Conservation (phyloP, 306 rosid species). For the Trichosanthes truncata region DNA sequence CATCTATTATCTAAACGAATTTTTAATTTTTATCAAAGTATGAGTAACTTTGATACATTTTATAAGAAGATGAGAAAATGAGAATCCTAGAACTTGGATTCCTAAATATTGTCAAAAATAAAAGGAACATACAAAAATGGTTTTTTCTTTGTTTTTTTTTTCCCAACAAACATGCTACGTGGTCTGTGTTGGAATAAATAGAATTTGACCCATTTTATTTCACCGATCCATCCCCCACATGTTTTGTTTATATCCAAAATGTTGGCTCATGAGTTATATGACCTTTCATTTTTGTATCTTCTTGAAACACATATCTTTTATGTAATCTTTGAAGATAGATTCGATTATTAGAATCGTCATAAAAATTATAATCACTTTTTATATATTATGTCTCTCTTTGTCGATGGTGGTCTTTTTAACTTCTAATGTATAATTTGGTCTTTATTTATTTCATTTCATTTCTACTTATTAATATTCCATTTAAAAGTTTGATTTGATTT, state of each 20-base stretch:
- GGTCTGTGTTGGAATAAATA: background rate
- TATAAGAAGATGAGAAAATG: background rate
- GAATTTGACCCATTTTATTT: background rate
- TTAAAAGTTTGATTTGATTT: background rate
- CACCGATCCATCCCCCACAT: background rate
- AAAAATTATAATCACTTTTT: background rate
- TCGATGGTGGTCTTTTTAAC: background rate
- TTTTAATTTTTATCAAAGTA: no score
- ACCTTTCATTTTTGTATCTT: background rate
- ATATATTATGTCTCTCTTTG: background rate
- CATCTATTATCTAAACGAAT: background rate
- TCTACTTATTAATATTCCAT: background rate
- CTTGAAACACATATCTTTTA: background rate
- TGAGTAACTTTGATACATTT: background rate
- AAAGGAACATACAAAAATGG: background rate
- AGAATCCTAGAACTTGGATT: background rate
- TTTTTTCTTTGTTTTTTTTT: background rate
- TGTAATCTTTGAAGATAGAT: background rate
- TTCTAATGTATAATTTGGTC: background rate
- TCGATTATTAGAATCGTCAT: background rate
- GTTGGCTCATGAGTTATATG: background rate
- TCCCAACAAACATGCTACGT: background rate
- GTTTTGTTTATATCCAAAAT: background rate
- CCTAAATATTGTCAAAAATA: background rate
- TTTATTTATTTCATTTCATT: background rate